A percentile compares a stretch with the other conserved stretches of the same genome.
These are phyloP conservation scores for Shiraia sp. DNA, from an alignment of 2,329 filamentous ascomycete species.

Conservation along the genomic window DNA sequence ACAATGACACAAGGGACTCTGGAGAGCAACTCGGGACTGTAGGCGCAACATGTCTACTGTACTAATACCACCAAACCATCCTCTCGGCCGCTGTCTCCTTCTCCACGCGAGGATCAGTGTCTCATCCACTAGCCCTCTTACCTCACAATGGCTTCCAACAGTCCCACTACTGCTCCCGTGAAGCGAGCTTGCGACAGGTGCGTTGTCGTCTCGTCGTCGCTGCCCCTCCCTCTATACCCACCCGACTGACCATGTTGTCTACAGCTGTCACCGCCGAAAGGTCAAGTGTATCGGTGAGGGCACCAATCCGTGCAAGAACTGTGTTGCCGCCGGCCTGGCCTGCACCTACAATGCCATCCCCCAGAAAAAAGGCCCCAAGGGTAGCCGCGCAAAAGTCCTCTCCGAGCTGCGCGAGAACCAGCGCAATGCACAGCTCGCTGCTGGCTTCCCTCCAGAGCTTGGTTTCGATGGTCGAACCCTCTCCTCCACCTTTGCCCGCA, in stretches of 20 bases:
- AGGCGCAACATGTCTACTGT: slow-evolving; percentile 34
- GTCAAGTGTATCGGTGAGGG: slow-evolving; percentile 57
- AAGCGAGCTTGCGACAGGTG: slow-evolving; percentile 50
- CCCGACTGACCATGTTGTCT: slow-evolving; percentile 4
- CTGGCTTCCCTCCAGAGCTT: slow-evolving; percentile 44
- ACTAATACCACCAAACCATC: slow-evolving; percentile 34
- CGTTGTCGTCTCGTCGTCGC: slow-evolving; percentile 19
- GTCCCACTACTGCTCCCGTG: slow-evolving; percentile 41
- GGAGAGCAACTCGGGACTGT: slow-evolving; percentile 28
- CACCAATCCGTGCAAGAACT: slow-evolving; percentile 63
- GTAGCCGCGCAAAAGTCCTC: slow-evolving; percentile 65
- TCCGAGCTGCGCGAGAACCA: slow-evolving; percentile 62
- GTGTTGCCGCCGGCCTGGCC: slow-evolving; percentile 60
- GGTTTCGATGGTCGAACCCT: slow-evolving; percentile 48
- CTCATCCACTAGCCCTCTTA: slow-evolving; percentile 21
- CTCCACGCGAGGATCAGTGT: slow-evolving; percentile 28
- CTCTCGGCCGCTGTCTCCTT: slow-evolving; percentile 26
- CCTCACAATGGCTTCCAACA: slow-evolving; percentile 35
- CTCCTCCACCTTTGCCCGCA: slow-evolving; percentile 50
- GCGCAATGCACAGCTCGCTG: slow-evolving; percentile 50
- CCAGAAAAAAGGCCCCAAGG: slow-evolving; percentile 67
- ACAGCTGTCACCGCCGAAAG: slow-evolving; percentile 53
- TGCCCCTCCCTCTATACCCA: slow-evolving; percentile 13
- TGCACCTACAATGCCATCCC: slow-evolving; percentile 69
- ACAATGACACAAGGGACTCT: slow-evolving; percentile 41